Evolutionary conservation across 441 rosid genomes (phyloP).

Genomic region (Raphanus hybrid): DNA sequence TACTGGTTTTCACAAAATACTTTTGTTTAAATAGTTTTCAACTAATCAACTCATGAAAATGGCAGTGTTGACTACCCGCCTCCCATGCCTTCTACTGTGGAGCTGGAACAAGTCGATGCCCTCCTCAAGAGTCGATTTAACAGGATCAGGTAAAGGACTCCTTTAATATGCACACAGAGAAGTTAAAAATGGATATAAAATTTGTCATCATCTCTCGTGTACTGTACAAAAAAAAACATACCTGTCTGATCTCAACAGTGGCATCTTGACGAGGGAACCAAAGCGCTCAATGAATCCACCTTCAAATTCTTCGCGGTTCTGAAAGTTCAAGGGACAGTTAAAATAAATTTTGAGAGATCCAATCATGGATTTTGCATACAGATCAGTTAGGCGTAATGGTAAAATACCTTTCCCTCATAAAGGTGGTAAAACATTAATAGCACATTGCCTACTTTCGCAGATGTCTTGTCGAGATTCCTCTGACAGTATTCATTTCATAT

Average conservation of each 20-base stretch:
- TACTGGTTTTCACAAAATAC: neutral
- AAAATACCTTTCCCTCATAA: slow-evolving; percentile 82
- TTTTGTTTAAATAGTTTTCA: neutral
- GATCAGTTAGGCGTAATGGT: slow-evolving; percentile 16
- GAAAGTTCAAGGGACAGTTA: slow-evolving; percentile 33
- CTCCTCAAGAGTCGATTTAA: slow-evolving; percentile 74
- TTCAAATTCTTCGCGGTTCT: slow-evolving; percentile 89
- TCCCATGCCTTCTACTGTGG: slow-evolving; percentile 78
- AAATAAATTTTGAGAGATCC: slow-evolving; percentile 10
- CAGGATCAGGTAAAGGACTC: slow-evolving; percentile 76
- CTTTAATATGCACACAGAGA: slow-evolving; percentile 50
- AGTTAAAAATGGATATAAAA: slow-evolving; percentile 13
- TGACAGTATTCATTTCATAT: slow-evolving; percentile 43
- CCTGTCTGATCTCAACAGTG: slow-evolving; percentile 87
- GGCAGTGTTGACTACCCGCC: slow-evolving; percentile 49
- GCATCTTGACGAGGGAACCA: slow-evolving; percentile 90
- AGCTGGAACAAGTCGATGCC: slow-evolving; percentile 79
- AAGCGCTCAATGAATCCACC: slow-evolving; percentile 88
- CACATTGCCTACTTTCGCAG: slow-evolving; percentile 93
- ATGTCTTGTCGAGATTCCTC: slow-evolving; percentile 93
- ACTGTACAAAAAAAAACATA: slow-evolving; percentile 31
- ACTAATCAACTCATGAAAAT: slow-evolving; percentile 9
- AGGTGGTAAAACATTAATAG: slow-evolving; percentile 96
- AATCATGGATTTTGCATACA: neutral
- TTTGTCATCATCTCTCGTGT: slow-evolving; percentile 6